Base-by-base conservation (phyloP, 768 basidiomycete species). In the Steccherinum ochraceum region DNA sequence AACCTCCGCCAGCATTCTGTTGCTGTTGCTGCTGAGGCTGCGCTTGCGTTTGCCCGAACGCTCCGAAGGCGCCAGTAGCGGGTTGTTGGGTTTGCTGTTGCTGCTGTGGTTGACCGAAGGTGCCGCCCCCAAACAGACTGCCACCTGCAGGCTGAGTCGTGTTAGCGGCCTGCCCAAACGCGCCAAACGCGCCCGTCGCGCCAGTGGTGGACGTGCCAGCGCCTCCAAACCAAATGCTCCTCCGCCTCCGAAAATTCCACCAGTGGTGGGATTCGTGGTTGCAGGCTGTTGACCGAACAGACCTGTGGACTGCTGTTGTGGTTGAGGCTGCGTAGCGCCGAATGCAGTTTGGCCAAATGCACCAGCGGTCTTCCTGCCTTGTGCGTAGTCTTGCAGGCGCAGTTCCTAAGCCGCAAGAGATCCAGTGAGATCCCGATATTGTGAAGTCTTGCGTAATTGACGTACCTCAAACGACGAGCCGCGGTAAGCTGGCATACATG, bases 401-500 rank as follows among this genome's bases (percentile, higher is more conserved):
- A 78, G 59, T 66, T 78, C 76, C 71, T 75, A 54, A 3, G 44
- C 44, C 16, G 20, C 2, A 24, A n/a, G 40, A 39, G 35, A n/a
- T n/a, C n/a, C n/a, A n/a, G n/a, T n/a, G n/a, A n/a, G n/a, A n/a
- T n/a, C n/a, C n/a, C n/a, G n/a, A n/a, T n/a, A n/a, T n/a, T n/a
- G n/a, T n/a, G n/a, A n/a, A n/a, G n/a, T n/a, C n/a, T 39, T 39
- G 35, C n/a, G n/a, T 39, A n/a, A 39, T 39, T 16, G 16, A 59
- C 12, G 46, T 44, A 71, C 55, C 62, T 73, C 62, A 54, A 89
- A 78, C 19, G 90, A 93, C 53, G 78, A 83, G 40, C 86, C 84
- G 52, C 76, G 68, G 62, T 93, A 95, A 16, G 77, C 76, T 13
- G 86, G 86, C 76, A 86, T 89, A 55, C 84, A 84, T 16, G 84